Conservation (phyloP, 345 rosid species). For the Rhodamnia rubescens region DNA sequence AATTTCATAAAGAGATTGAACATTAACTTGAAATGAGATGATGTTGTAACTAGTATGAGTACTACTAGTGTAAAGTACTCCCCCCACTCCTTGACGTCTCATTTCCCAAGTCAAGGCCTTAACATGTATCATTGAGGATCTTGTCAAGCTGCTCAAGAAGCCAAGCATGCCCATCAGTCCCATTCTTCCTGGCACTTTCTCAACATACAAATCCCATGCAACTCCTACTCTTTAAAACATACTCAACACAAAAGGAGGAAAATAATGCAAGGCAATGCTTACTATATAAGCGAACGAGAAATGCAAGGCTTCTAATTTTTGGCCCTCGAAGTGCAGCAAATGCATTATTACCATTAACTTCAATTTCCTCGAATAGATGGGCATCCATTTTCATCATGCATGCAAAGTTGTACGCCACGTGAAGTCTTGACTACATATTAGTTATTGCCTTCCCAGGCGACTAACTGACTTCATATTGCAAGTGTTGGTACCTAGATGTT, state of each 20-base stretch:
- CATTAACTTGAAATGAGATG: neutral
- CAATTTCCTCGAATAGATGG: neutral
- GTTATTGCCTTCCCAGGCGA: neutral
- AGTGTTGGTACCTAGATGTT: neutral
- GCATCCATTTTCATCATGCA: neutral
- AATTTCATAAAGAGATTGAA: neutral
- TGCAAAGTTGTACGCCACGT: neutral
- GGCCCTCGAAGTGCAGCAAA: neutral
- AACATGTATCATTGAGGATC: neutral
- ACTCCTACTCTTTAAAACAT: neutral
- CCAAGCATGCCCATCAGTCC: neutral
- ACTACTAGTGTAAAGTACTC: neutral
- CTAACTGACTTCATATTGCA: neutral
- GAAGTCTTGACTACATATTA: neutral
- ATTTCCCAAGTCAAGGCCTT: neutral
- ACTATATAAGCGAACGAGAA: neutral
- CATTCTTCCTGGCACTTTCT: neutral
- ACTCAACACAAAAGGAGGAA: neutral
- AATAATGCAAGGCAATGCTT: neutral
- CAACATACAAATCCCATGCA: neutral
- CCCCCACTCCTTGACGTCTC: neutral
- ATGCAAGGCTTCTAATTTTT: neutral
- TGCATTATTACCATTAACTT: neutral
- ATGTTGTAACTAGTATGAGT: neutral
- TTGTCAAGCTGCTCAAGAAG: neutral